Evolutionary conservation across 1,284 basidiomycete species (phyloP).

Genomic region (Cystobasidium pallidum): DNA sequence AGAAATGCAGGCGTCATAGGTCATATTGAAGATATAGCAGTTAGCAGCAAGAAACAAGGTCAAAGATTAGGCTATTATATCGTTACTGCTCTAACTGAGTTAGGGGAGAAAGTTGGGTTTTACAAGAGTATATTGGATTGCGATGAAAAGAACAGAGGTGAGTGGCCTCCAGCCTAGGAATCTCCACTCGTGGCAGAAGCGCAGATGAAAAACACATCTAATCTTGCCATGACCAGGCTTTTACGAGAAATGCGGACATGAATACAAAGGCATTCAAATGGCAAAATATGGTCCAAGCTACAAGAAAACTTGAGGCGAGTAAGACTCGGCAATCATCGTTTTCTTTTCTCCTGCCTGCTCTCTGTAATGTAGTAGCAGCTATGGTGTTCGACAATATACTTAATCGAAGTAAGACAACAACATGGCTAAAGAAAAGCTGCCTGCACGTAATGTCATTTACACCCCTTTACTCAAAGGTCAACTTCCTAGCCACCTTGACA

Average conservation of each 20-base stretch:
- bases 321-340: not conserved
- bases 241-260: constrained; percentile 88
- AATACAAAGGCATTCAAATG: constrained; percentile 26
- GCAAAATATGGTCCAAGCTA: not conserved
- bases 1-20: constrained; percentile 78
- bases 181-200: too few species aligned
- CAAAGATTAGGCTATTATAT: constrained; percentile 84
- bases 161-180: too few species aligned
- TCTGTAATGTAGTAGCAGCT: constrained; percentile 3
- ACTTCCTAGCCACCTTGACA: constrained; percentile 36
- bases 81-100: constrained; percentile 77
- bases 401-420: constrained; percentile 4
- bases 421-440: not conserved
- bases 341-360: not conserved
- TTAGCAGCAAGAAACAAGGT: constrained; percentile 82
- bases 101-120: constrained; percentile 75
- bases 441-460: not conserved
- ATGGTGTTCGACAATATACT: not conserved
- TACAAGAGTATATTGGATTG: constrained; percentile 99
- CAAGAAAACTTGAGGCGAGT: not conserved
- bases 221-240: constrained; percentile 73
- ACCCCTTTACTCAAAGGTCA: constrained; percentile 27
- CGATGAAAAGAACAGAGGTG: constrained; percentile 85
- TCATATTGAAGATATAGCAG: constrained; percentile 97
- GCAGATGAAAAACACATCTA: too few species aligned